Evolutionary conservation across 73 alveolate species (phyloP).

Genomic region (Paramecium octaurelia): DNA sequence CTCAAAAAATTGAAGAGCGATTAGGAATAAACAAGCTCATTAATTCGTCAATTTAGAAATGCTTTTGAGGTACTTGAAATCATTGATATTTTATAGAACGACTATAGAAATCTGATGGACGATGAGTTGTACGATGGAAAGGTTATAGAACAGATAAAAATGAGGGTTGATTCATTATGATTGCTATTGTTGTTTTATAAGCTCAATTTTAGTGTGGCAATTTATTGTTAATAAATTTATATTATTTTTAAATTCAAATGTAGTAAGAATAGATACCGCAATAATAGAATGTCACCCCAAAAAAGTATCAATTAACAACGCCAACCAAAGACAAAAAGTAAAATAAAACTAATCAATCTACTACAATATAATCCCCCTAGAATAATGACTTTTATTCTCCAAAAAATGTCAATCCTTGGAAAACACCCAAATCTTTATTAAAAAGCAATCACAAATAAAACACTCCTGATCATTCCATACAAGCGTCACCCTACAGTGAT

Average conservation of each 20-base stretch:
- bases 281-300: neutral
- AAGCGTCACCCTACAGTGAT: conserved; percentile 28
- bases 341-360: neutral
- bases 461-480: neutral
- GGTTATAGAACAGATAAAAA: neutral
- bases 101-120: neutral
- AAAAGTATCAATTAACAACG: neutral
- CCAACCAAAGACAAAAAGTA: neutral
- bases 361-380: conserved; percentile 1
- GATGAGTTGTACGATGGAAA: neutral
- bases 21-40: neutral
- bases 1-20: neutral
- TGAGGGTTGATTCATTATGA: neutral
- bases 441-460: neutral
- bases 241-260: conserved; percentile 43
- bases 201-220: conserved; percentile 37
- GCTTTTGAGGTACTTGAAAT: neutral
- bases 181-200: neutral
- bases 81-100: neutral
- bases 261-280: neutral
- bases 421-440: conserved; percentile 36
- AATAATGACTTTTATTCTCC: neutral
- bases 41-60: neutral
- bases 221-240: neutral
- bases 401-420: conserved; percentile 39